Evolutionary conservation across 2,329 filamentous ascomycete species (phyloP), one percentile per base, ranked within the genome.

Genomic region (Beauveria asiatica): DNA sequence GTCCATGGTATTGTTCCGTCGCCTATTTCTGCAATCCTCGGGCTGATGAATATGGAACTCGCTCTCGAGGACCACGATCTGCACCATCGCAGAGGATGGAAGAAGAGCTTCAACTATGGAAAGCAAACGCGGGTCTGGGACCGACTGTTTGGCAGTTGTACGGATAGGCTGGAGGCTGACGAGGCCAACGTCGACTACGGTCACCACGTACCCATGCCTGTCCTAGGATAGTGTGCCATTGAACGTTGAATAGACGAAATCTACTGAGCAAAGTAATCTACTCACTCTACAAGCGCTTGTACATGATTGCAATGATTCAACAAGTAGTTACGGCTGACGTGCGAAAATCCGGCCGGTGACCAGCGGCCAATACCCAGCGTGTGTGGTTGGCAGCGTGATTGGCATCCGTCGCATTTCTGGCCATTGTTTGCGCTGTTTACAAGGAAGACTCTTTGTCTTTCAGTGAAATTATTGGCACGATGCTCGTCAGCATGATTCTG

Each of bases 51-150:
- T 6, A 57, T 59, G 44, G 75, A 78, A 30, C 65, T 77, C 2
- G 65, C 74, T 1, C 71, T 76, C 33, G 76, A 78, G 62, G 76
- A 78, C 39, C 73, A 75, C 54, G 73, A 75, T 57, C 62, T 75
- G 11, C 73, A 75, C 61, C 73, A 75, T 50, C 70, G 73, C 7
- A 68, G 68, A 62, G 73, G 73, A 3, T 75, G 72, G 71, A 52
- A 52, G 27, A 59, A 25, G 19, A 57, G 54, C 30, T 57, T 57
- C 27, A 57, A 57, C 19, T 57, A 57, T n/a, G 54, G 54, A 11
- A 51, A 52, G 37, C 48, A 52, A 39, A 53, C 57, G 11, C 45
- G 57, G 6, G 48, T 59, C 9, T 59, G 57, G 57, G 57, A 52
- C n/a, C 45, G 46, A 2, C 39, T 59, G n/a, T 59, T 59, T 25